These are phyloP conservation scores for Microsporum audouinii DNA, from an alignment of 2,329 filamentous ascomycete genomes.

Conservation along the genomic window DNA sequence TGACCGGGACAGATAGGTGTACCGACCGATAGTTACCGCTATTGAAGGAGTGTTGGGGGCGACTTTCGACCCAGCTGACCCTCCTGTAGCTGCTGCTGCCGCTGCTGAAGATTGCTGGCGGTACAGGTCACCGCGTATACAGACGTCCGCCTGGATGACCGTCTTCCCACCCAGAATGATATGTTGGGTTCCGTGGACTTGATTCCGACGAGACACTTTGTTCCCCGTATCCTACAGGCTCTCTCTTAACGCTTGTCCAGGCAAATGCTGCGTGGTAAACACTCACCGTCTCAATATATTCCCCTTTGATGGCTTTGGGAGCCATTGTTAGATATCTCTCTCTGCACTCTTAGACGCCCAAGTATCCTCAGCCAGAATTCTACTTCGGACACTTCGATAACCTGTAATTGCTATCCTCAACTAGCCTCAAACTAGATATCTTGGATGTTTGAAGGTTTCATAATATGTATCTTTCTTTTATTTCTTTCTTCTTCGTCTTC, in stretches of 20 bases:
- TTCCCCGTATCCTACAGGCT: slow-evolving; percentile 79
- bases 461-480: neutral
- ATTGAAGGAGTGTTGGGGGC: slow-evolving; percentile 25
- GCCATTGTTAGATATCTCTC: slow-evolving; percentile 45
- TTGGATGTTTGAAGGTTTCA: neutral
- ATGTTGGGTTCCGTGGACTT: slow-evolving; percentile 89
- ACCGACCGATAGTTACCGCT: slow-evolving; percentile 76
- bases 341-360: neutral
- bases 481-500: neutral
- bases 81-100: slow-evolving; percentile 24
- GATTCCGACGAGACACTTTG: slow-evolving; percentile 87
- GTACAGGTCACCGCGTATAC: slow-evolving; percentile 81
- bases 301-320: slow-evolving; percentile 66
- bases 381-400: neutral
- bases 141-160: slow-evolving; percentile 88
- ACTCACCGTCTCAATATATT: slow-evolving; percentile 91
- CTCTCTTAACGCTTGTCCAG: slow-evolving; percentile 6
- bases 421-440: neutral
- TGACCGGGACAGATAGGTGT: slow-evolving; percentile 74
- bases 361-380: neutral
- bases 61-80: slow-evolving; percentile 18
- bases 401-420: neutral
- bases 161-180: slow-evolving; percentile 96
- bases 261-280: neutral
- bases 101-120: slow-evolving; percentile 38